Evolutionary conservation across 495 filamentous ascomycete genomes (phyloP).

Genomic region (Penicillium subrubescens): DNA sequence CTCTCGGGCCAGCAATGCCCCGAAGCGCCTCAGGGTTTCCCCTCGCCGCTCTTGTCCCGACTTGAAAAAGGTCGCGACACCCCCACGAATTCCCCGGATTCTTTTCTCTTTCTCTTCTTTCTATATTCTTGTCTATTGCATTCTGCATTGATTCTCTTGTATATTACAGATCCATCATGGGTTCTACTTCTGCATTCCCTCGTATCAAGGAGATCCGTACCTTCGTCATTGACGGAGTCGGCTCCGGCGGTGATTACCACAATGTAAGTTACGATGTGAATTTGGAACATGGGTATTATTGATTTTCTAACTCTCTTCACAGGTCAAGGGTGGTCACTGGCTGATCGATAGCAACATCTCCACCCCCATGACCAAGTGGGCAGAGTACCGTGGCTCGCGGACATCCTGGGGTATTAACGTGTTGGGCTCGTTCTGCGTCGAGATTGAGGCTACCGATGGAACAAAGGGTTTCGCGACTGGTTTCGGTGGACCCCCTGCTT

Average conservation of each 20-base stretch:
- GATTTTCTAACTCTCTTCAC: slow-evolving; percentile 7
- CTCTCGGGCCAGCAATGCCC: slow-evolving; percentile 39
- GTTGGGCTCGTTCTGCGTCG: slow-evolving; percentile 89
- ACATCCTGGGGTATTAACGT: slow-evolving; percentile 97
- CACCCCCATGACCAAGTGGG: slow-evolving; percentile 86
- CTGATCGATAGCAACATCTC: slow-evolving; percentile 88
- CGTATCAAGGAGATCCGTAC: slow-evolving; percentile 78
- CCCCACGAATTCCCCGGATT: slow-evolving; percentile 14
- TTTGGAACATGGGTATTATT: background rate
- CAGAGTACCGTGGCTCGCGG: slow-evolving; percentile 80
- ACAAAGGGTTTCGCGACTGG: slow-evolving; percentile 91
- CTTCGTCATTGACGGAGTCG: slow-evolving; percentile 82
- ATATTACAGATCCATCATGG: slow-evolving; percentile 32
- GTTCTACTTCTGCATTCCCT: slow-evolving; percentile 40
- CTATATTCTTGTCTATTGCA: background rate
- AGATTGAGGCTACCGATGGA: slow-evolving; percentile 85
- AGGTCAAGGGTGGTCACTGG: slow-evolving; percentile 86
- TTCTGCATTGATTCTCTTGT: background rate
- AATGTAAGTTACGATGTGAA: slow-evolving; percentile 58
- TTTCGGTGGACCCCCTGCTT: slow-evolving; percentile 89
- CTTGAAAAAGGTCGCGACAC: slow-evolving; percentile 17
- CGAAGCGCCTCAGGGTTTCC: slow-evolving; percentile 24
- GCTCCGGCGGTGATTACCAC: slow-evolving; percentile 91
- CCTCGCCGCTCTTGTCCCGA: slow-evolving; percentile 1
- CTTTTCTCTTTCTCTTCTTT: slow-evolving; percentile 5